Evolutionary conservation across 2,329 filamentous ascomycete species (phyloP).

Genomic region (Xylariales sp.): DNA sequence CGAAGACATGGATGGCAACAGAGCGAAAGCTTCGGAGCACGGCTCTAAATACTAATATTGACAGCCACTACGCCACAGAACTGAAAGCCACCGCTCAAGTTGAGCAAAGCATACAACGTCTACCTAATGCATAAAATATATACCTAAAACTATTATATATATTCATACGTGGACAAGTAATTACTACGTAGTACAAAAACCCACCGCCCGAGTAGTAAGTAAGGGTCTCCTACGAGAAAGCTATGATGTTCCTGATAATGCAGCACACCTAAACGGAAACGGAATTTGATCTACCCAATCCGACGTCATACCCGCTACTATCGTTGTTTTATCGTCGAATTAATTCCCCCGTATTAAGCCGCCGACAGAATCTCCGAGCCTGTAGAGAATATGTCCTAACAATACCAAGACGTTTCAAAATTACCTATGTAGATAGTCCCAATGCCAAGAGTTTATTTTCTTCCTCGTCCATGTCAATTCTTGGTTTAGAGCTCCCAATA

Average conservation of each 20-base stretch:
- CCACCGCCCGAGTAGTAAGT: not conserved
- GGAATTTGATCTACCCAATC: not conserved
- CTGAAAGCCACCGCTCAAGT: not conserved
- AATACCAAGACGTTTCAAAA: not conserved
- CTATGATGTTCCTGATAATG: not conserved
- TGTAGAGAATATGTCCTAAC: not conserved
- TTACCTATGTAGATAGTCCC: not conserved
- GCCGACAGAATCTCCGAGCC: not conserved
- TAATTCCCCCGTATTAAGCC: not conserved
- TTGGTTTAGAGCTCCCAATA: too few relatives aligned
- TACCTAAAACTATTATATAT: too few relatives aligned
- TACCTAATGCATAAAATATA: not conserved
- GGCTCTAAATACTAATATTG: not conserved
- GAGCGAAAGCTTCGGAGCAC: not conserved
- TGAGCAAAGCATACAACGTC: not conserved
- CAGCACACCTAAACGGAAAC: not conserved
- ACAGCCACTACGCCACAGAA: not conserved
- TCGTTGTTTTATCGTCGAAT: not conserved
- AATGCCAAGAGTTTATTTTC: too few relatives aligned
- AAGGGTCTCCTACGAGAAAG: not conserved
- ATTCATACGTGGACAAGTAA: too few relatives aligned
- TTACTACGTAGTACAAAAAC: too few relatives aligned
- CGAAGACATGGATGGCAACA: slow-evolving; percentile 14
- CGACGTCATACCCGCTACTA: not conserved
- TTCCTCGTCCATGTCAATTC: too few relatives aligned